Conservation (phyloP, 2,329 filamentous ascomycete genomes). For the Exophiala alcalophila region DNA sequence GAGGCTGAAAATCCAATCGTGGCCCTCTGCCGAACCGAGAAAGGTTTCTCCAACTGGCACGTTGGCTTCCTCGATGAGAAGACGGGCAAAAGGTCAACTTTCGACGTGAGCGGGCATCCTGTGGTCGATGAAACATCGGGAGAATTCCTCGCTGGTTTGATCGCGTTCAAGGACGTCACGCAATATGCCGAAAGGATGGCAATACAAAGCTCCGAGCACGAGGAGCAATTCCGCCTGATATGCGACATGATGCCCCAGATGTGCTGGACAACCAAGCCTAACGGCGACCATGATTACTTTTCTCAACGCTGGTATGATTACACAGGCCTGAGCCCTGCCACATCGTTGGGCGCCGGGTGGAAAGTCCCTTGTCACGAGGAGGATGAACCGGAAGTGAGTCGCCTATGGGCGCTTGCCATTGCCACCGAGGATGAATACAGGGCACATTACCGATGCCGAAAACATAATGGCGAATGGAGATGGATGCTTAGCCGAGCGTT, state of each 20-base stretch:
- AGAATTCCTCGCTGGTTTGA: constrained; percentile 70
- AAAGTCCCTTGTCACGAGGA: constrained; percentile 65
- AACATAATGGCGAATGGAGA: constrained; percentile 66
- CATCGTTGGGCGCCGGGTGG: constrained; percentile 64
- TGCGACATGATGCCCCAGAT: constrained; percentile 70
- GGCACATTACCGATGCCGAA: constrained; percentile 68
- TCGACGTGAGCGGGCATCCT: constrained; percentile 65
- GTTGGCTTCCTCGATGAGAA: constrained; percentile 61
- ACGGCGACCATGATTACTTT: constrained; percentile 69
- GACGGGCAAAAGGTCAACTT: constrained; percentile 55
- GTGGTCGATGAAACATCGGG: constrained; percentile 65
- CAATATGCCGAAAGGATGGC: constrained; percentile 66
- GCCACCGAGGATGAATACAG: constrained; percentile 66
- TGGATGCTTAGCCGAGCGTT: constrained; percentile 76
- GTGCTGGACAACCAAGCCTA: constrained; percentile 69
- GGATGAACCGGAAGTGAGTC: constrained; percentile 57
- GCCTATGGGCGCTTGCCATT: constrained; percentile 61
- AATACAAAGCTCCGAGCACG: constrained; percentile 66
- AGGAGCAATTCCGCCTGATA: constrained; percentile 71
- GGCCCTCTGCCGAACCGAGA: constrained; percentile 59
- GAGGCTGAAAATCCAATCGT: constrained; percentile 65
- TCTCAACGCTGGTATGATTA: constrained; percentile 77
- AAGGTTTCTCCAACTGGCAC: constrained; percentile 57
- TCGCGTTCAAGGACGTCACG: constrained; percentile 71
- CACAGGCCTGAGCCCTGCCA: constrained; percentile 63